Percentiles rank a stretch among this genome's conserved stretches.
Conservation (phyloP, 1,139 yeast species). For the Saccharomyces pastorianus region DNA sequence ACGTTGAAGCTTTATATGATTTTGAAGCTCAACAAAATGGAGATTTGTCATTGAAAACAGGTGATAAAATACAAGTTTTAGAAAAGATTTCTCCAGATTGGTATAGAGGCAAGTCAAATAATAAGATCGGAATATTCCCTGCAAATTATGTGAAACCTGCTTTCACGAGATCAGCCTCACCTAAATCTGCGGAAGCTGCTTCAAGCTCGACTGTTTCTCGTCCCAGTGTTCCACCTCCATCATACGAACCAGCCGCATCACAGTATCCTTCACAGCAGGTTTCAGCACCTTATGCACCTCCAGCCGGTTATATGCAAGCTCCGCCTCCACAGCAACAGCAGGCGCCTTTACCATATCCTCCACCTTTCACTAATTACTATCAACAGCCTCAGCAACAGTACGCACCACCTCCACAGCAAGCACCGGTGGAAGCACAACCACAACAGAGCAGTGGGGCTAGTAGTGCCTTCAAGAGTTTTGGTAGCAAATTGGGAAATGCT, state of each 20-base stretch:
- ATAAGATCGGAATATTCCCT: conserved; percentile 71
- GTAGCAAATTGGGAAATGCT: conserved; percentile 82
- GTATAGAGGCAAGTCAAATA: conserved; percentile 70
- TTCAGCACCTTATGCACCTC: conserved; percentile 35
- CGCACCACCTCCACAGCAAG: conserved; percentile 20
- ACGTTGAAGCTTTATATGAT: conserved; percentile 59
- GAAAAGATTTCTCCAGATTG: conserved; percentile 75
- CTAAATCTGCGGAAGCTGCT: conserved; percentile 24
- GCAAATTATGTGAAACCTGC: conserved; percentile 58
- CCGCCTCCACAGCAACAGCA: conserved; percentile 17
- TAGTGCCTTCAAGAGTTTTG: conserved; percentile 51
- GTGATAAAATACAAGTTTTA: conserved; percentile 55
- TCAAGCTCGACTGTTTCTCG: conserved; percentile 10
- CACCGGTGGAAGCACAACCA: conserved; percentile 14
- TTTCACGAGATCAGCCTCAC: conserved; percentile 22
- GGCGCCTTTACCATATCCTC: conserved; percentile 22
- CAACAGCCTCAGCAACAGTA: conserved; percentile 29
- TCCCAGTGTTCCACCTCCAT: conserved; percentile 7
- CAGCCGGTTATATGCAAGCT: neutral
- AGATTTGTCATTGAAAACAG: conserved; percentile 54
- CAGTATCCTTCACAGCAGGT: conserved; percentile 38
- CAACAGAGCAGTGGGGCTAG: conserved; percentile 20
- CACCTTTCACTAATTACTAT: conserved; percentile 21
- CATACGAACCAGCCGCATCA: neutral
- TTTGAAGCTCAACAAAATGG: conserved; percentile 56